phyloP scores from a whole-genome alignment of 345 rosid genomes.

The Salix udensis region DNA sequence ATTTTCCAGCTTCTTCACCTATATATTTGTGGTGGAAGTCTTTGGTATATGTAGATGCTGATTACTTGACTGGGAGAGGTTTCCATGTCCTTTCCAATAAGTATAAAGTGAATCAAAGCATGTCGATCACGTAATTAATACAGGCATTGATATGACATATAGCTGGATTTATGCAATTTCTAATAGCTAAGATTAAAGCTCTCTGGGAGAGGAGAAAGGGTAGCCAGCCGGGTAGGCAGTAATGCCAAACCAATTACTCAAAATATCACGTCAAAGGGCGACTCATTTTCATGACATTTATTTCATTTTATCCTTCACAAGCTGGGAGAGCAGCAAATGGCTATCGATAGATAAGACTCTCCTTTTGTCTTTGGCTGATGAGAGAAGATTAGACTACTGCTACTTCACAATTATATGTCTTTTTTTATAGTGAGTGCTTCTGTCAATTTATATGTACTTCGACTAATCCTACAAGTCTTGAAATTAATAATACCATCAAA shows the following conservation, averaged over 20 bases:
- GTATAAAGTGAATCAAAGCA: background rate
- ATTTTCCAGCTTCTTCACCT: too few species aligned
- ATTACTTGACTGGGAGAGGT: background rate
- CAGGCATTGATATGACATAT: background rate
- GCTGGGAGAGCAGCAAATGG: constrained; percentile 8
- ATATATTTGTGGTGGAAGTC: background rate
- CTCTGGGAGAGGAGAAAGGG: background rate
- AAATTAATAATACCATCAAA: too few species aligned
- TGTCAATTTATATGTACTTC: fast-evolving
- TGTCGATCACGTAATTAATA: background rate
- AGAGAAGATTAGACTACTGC: background rate
- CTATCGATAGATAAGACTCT: background rate
- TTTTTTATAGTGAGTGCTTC: too few species aligned
- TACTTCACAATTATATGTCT: background rate
- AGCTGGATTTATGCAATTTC: background rate
- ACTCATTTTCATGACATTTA: background rate
- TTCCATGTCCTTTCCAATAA: background rate
- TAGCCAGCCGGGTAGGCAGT: background rate
- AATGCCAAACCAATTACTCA: background rate
- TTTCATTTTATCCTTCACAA: background rate
- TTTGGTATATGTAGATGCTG: background rate
- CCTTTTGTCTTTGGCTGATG: background rate
- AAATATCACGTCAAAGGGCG: background rate
- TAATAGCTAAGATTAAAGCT: background rate
- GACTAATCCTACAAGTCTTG: fast-evolving